These are phyloP conservation scores for Leccinum barrowsii DNA, from an alignment of 768 basidiomycete genomes.

Conservation along the genomic window DNA sequence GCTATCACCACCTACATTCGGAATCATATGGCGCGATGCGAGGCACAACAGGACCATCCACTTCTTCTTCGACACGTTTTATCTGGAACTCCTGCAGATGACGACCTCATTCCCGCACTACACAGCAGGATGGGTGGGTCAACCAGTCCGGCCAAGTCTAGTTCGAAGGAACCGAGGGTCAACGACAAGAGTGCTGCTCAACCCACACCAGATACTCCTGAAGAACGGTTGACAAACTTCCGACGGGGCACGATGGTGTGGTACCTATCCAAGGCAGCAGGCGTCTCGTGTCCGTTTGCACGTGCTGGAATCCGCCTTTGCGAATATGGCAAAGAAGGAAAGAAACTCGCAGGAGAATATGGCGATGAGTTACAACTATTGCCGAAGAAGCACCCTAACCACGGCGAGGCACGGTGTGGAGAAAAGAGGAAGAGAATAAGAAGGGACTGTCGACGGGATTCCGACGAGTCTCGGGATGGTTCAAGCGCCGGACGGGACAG, in stretches of 20 bases:
- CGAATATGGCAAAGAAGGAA: slow-evolving; percentile 58
- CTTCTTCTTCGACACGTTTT: slow-evolving; percentile 69
- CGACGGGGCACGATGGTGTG: slow-evolving; percentile 76
- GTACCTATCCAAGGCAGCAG: slow-evolving; percentile 75
- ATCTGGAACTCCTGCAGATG: slow-evolving; percentile 69
- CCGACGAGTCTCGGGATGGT: slow-evolving; percentile 13
- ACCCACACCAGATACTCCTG: slow-evolving; percentile 4
- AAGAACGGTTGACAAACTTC: slow-evolving; percentile 61
- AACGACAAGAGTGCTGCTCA: slow-evolving; percentile 28
- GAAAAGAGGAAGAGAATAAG: slow-evolving; percentile 44
- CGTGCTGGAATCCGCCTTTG: slow-evolving; percentile 69
- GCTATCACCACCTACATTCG: slow-evolving; percentile 83
- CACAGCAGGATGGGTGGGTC: slow-evolving; percentile 70
- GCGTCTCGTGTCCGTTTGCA: slow-evolving; percentile 72
- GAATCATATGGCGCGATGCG: slow-evolving; percentile 67
- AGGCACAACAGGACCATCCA: slow-evolving; percentile 66
- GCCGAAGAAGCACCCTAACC: slow-evolving; percentile 42
- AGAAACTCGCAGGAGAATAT: slow-evolving; percentile 24
- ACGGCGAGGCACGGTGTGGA: slow-evolving; percentile 38
- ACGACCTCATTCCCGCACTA: slow-evolving; percentile 69
- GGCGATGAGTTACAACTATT: slow-evolving; percentile 30
- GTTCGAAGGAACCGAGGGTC: slow-evolving; percentile 9
- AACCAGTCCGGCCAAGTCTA: slow-evolving; percentile 35
- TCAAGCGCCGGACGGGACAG: slow-evolving; percentile 11
- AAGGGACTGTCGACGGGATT: slow-evolving; percentile 29